A percentile compares a stretch with the other conserved stretches of the same genome.
These are phyloP conservation scores for Pisolithus marmoratus DNA, from an alignment of 768 basidiomycete genomes.

Conservation along the genomic window DNA sequence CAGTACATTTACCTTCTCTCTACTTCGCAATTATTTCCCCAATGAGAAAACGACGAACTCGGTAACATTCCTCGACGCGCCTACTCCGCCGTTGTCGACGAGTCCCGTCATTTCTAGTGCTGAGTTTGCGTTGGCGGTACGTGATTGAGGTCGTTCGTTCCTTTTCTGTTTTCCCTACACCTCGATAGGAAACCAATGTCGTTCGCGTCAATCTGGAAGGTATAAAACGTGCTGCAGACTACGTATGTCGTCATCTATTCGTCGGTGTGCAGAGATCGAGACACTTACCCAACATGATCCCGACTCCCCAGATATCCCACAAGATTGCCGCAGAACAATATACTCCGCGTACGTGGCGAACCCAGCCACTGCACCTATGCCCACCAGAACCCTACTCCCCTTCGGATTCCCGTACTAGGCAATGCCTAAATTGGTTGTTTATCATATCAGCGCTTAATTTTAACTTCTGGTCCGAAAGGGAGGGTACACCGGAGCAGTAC, in stretches of 20 bases:
- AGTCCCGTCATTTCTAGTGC: slow-evolving; percentile 62
- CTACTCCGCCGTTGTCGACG: slow-evolving; percentile 6
- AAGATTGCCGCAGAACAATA: slow-evolving; percentile 61
- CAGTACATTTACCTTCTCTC: background rate
- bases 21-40: no score
- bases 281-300: no score
- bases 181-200: slow-evolving; percentile 48
- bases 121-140: slow-evolving; percentile 52
- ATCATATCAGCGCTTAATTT: slow-evolving; percentile 83
- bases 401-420: slow-evolving; percentile 46
- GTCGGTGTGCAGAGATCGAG: background rate
- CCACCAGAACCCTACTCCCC: slow-evolving; percentile 60
- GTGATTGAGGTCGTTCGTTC: slow-evolving; percentile 6
- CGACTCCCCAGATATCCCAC: slow-evolving; percentile 47
- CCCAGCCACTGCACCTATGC: slow-evolving; percentile 58
- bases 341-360: slow-evolving; percentile 77
- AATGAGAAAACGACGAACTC: background rate
- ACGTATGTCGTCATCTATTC: slow-evolving; percentile 35
- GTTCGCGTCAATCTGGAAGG: slow-evolving; percentile 56
- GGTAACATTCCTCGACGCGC: slow-evolving; percentile 8
- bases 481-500: slow-evolving; percentile 54
- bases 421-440: slow-evolving; percentile 80
- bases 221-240: slow-evolving; percentile 60
- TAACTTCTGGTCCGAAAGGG: slow-evolving; percentile 80
- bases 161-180: background rate